These are phyloP conservation scores for Camellia sinensis DNA, from an alignment of 148 eudicot genomes.

Conservation along the genomic window DNA sequence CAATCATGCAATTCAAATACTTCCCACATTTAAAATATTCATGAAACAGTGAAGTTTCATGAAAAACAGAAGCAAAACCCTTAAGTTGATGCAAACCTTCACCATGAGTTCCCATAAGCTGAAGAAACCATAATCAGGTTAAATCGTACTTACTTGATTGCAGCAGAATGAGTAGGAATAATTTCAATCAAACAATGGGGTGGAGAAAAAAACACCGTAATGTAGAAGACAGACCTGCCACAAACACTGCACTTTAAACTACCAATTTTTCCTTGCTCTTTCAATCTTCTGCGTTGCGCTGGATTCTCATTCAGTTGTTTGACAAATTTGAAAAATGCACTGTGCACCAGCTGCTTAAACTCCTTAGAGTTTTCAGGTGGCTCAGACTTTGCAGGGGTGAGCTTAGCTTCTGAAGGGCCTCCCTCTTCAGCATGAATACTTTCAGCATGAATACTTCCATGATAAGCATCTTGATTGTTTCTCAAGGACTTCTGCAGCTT, in stretches of 20 bases:
- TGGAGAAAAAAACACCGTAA: slow-evolving; percentile 21
- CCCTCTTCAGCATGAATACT: slow-evolving; percentile 23
- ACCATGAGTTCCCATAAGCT: background rate
- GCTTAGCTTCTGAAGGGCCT: slow-evolving; percentile 21
- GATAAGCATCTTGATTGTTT: slow-evolving; percentile 16
- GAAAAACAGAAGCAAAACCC: slow-evolving; percentile 8
- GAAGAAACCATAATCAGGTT: slow-evolving; percentile 11
- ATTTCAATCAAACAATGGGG: slow-evolving; percentile 12
- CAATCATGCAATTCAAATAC: background rate
- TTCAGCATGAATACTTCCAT: slow-evolving; percentile 30
- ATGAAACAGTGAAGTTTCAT: slow-evolving; percentile 11
- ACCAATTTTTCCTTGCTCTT: slow-evolving; percentile 48
- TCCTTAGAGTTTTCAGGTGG: slow-evolving; percentile 48
- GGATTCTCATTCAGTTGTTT: slow-evolving; percentile 40
- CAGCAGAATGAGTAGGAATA: slow-evolving; percentile 14
- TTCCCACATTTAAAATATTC: slow-evolving; percentile 1
- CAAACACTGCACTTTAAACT: slow-evolving; percentile 58
- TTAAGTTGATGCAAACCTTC: slow-evolving; percentile 7
- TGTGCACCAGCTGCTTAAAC: slow-evolving; percentile 46
- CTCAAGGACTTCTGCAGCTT: slow-evolving; percentile 6
- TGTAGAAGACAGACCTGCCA: slow-evolving; percentile 55
- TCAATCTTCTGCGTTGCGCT: slow-evolving; percentile 29
- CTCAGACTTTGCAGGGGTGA: slow-evolving; percentile 35
- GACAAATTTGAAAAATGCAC: slow-evolving; percentile 45
- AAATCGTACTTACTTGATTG: slow-evolving; percentile 25